phyloP scores from a whole-genome alignment of 345 rosid species.

The Melaleuca alternifolia region DNA sequence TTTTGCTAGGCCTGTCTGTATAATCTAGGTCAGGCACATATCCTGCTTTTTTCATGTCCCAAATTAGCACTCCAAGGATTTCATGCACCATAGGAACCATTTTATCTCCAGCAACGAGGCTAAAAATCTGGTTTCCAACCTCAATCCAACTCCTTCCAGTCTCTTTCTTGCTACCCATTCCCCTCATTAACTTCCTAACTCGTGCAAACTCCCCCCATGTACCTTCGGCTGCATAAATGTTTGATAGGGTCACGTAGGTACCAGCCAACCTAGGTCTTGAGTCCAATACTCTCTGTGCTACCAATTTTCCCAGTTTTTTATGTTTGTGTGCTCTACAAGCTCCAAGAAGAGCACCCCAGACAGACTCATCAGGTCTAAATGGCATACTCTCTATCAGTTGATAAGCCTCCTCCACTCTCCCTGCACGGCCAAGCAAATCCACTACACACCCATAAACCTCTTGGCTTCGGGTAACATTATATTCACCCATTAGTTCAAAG shows the following conservation, averaged over 20 bases:
- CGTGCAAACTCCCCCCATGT: conserved; percentile 62
- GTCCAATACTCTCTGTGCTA: conserved; percentile 52
- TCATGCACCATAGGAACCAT: conserved; percentile 29
- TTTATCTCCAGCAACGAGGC: conserved; percentile 54
- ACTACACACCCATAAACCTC: conserved; percentile 79
- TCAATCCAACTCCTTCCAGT: conserved; percentile 83
- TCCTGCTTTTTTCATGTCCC: conserved; percentile 48
- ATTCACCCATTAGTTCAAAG: conserved; percentile 45
- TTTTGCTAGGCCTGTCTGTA: background rate
- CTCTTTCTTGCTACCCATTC: conserved; percentile 58
- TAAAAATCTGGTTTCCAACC: conserved; percentile 42
- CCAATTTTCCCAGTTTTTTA: conserved; percentile 44
- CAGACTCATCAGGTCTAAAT: conserved; percentile 60
- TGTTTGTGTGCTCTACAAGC: conserved; percentile 67
- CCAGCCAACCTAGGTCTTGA: conserved; percentile 52
- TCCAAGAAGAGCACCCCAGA: conserved; percentile 78
- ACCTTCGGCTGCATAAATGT: conserved; percentile 72
- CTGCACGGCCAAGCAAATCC: conserved; percentile 85
- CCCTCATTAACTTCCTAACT: conserved; percentile 52
- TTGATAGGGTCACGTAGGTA: conserved; percentile 63
- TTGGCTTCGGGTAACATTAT: conserved; percentile 34
- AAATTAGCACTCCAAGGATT: conserved; percentile 33
- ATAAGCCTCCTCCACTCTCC: conserved; percentile 78
- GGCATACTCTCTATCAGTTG: conserved; percentile 62
- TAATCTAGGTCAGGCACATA: conserved; percentile 30